A percentile compares a stretch with the other conserved stretches of the same genome.
These are phyloP conservation scores for Zymoseptoria passerinii DNA, from an alignment of 2,329 filamentous ascomycete species.

Conservation along the genomic window DNA sequence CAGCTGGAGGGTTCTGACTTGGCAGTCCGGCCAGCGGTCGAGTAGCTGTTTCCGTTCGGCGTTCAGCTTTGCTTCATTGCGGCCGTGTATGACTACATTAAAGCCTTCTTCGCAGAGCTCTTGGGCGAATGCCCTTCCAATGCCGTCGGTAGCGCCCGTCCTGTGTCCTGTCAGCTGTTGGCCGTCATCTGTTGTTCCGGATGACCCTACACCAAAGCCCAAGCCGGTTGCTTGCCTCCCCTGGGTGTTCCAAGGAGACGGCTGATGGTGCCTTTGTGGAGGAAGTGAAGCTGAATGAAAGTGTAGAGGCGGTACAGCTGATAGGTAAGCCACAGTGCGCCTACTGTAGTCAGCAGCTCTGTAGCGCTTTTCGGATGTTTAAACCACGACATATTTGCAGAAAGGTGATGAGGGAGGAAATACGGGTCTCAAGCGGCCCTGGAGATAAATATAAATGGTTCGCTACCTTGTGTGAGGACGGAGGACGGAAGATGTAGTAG, in stretches of 20 bases:
- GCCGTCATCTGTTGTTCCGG: neutral
- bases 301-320: constrained; percentile 16
- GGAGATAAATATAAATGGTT: too few species aligned
- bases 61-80: constrained; percentile 43
- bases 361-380: neutral
- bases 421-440: too few species aligned
- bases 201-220: constrained; percentile 10
- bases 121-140: constrained; percentile 44
- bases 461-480: too few species aligned
- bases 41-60: constrained; percentile 35
- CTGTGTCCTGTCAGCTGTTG: constrained; percentile 1
- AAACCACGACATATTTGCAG: neutral
- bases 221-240: constrained; percentile 5
- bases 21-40: constrained; percentile 32
- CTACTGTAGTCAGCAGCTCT: constrained; percentile 9
- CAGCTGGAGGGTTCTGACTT: constrained; percentile 32
- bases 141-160: constrained; percentile 49
- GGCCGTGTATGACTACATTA: constrained; percentile 52
- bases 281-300: constrained; percentile 21
- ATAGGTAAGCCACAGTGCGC: constrained; percentile 12
- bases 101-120: constrained; percentile 47
- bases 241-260: constrained; percentile 10
- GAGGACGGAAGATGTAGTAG: too few species aligned
- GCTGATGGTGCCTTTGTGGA: constrained; percentile 18
- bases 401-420: too few species aligned